These are phyloP conservation scores for Candida ascalaphidarum DNA, from an alignment of 805 yeast genomes.

Conservation along the genomic window DNA sequence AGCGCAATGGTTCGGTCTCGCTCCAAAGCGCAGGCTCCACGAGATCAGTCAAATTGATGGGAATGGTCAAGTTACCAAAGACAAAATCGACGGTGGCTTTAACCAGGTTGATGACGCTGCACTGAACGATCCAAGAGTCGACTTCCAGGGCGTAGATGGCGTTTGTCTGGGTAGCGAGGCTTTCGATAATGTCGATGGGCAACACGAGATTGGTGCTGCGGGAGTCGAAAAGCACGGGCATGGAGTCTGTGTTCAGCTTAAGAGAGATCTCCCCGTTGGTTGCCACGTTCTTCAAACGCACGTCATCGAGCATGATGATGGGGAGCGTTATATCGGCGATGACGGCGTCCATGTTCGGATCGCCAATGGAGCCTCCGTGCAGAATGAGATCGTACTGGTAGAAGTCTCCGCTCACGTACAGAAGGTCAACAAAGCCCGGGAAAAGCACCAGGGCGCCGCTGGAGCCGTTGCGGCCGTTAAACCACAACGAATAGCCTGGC, in stretches of 20 bases:
- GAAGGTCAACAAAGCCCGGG: slow-evolving; percentile 51
- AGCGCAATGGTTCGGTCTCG: too few species aligned
- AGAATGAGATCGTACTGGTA: slow-evolving; percentile 45
- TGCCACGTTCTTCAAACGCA: slow-evolving; percentile 15
- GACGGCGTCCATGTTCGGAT: slow-evolving; percentile 2
- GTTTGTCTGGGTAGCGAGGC: slow-evolving; percentile 60
- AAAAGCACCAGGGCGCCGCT: slow-evolving; percentile 25
- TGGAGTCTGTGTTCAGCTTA: slow-evolving; percentile 19
- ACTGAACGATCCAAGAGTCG: slow-evolving; percentile 54
- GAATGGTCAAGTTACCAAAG: slow-evolving; percentile 44
- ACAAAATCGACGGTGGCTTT: slow-evolving; percentile 45
- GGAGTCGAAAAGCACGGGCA: slow-evolving; percentile 55
- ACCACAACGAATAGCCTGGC: slow-evolving; percentile 27
- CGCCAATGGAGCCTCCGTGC: slow-evolving; percentile 3
- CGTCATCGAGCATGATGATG: slow-evolving; percentile 17
- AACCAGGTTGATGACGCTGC: slow-evolving; percentile 36
- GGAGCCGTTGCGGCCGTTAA: slow-evolving; percentile 9
- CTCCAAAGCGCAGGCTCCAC: too few species aligned
- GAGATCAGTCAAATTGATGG: slow-evolving; percentile 42
- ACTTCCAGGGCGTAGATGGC: slow-evolving; percentile 47
- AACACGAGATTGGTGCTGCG: slow-evolving; percentile 40
- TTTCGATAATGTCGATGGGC: slow-evolving; percentile 49
- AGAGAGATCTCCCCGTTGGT: slow-evolving; percentile 29
- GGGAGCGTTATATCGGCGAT: slow-evolving; percentile 17
- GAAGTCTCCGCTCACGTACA: slow-evolving; percentile 37